Evolutionary conservation across 495 filamentous ascomycete species (phyloP), one percentile per base, ranked within the genome.

Genomic region (Glonium stellatum): DNA sequence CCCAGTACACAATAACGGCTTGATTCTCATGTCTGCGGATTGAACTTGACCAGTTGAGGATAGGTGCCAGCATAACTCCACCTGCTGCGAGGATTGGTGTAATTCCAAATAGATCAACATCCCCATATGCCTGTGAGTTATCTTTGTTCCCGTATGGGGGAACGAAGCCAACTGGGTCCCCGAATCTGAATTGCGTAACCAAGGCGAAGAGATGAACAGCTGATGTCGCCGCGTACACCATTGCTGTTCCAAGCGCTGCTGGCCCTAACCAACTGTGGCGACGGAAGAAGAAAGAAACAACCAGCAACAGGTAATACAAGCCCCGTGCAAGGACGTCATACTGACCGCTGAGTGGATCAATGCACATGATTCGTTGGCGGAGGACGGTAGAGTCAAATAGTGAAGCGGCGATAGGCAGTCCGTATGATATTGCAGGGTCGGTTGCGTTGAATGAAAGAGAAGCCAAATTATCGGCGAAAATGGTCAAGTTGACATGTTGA

Each of bases 31-130:
- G 34, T 1, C 36, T 8, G 11, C 54, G 54, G 36, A 57, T 27
- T 18, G 22, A 46, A 11, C 37, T 57, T 22, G 54, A 57, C 54
- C 54, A 57, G 5, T 57, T 57, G n/a, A 57, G 41, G 22, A 57
- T 57, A 4, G 54, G 54, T 21, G 36, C 41, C 15, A 57, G 12
- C 54, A 57, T 44, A 15, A 57, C 25, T 12, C 35, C 22, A 13
- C 37, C 35, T n/a, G 54, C 54, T 8, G 21, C 18, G 36, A 57
- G 41, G 1, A 57, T 57, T 42, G 54, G 36, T 12, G 13, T 46
- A 4, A 42, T 47, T 8, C 36, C 54, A 8, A 21, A 21, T 6
- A 57, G 6, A 47, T 57, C 54, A 11, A 42, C 15, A 47, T 57
- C 54, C 12, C 54, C 54, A 31, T 21, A 57, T 42, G 13, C 36